These are phyloP conservation scores for Penicillium decumbens DNA, from an alignment of 2,329 filamentous ascomycete genomes.

Conservation along the genomic window DNA sequence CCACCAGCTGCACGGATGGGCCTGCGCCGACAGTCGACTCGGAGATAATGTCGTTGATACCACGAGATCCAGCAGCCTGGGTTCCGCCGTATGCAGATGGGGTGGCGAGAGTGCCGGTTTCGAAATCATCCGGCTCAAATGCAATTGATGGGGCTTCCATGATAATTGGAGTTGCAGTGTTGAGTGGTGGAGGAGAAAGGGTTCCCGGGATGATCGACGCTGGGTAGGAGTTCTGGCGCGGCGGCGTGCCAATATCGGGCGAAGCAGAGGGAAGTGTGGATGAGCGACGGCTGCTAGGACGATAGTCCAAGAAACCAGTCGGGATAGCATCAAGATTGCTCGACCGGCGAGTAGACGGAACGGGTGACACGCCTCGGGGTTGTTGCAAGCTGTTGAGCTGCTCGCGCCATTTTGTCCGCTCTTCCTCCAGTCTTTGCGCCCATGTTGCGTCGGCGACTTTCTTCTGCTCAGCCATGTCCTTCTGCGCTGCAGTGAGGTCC, in stretches of 20 bases:
- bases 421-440: slow-evolving; percentile 59
- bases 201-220: slow-evolving; percentile 26
- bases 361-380: slow-evolving; percentile 40
- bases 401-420: slow-evolving; percentile 56
- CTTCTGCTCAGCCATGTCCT: slow-evolving; percentile 56
- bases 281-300: slow-evolving; percentile 39
- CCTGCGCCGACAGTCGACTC: slow-evolving; percentile 86
- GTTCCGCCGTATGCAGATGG: slow-evolving; percentile 39
- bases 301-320: slow-evolving; percentile 34
- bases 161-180: slow-evolving; percentile 18
- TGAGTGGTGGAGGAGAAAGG: slow-evolving; percentile 29
- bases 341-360: slow-evolving; percentile 39
- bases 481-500: slow-evolving; percentile 56
- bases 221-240: slow-evolving; percentile 47
- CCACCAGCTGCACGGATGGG: slow-evolving; percentile 89
- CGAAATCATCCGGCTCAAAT: slow-evolving; percentile 47
- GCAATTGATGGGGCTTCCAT: slow-evolving; percentile 37
- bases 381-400: slow-evolving; percentile 40
- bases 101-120: slow-evolving; percentile 31
- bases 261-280: slow-evolving; percentile 36
- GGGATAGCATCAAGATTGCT: slow-evolving; percentile 37
- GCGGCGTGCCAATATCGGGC: slow-evolving; percentile 38
- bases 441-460: slow-evolving; percentile 55
- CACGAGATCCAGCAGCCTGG: slow-evolving; percentile 46
- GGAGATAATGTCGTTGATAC: slow-evolving; percentile 78